Percentiles rank a stretch among this genome's conserved stretches.
phyloP scores from a whole-genome alignment of 208 protist genomes.

The Leishmania tropica region DNA sequence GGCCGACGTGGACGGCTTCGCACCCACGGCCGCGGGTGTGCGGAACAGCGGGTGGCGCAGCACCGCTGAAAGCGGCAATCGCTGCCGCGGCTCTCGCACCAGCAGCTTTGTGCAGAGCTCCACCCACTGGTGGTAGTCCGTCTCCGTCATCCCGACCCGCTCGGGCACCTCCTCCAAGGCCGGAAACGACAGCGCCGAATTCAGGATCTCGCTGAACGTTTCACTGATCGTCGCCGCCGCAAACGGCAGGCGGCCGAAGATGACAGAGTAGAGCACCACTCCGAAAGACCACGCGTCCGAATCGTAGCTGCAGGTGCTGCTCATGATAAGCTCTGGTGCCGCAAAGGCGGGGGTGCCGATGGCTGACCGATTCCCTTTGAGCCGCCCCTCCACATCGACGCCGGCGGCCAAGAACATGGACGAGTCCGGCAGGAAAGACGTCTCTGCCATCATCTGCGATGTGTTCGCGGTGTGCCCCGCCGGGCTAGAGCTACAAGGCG shows the following conservation, averaged over 20 bases:
- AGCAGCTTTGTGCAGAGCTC: conserved; percentile 48
- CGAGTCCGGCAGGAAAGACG: conserved; percentile 36
- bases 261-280: conserved; percentile 91
- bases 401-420: conserved; percentile 49
- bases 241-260: conserved; percentile 92
- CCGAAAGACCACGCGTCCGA: conserved; percentile 96
- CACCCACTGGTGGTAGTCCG: conserved; percentile 47
- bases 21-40: neutral
- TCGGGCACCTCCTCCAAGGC: conserved; percentile 19
- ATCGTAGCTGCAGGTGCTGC: conserved; percentile 54
- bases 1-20: neutral
- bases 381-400: conserved; percentile 39
- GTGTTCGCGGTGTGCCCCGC: neutral
- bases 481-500: neutral
- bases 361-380: conserved; percentile 25
- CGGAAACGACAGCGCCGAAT: conserved; percentile 35
- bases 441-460: conserved; percentile 20
- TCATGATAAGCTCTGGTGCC: conserved; percentile 54
- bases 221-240: conserved; percentile 51
- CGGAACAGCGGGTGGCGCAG: conserved; percentile 25
- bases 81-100: conserved; percentile 32
- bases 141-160: conserved; percentile 29
- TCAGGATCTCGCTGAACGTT: conserved; percentile 48
- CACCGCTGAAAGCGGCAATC: conserved; percentile 11
- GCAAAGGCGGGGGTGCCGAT: conserved; percentile 60